phyloP scores from a whole-genome alignment of 371 early-diverging fungal species.

The Chytridiales sp. region DNA sequence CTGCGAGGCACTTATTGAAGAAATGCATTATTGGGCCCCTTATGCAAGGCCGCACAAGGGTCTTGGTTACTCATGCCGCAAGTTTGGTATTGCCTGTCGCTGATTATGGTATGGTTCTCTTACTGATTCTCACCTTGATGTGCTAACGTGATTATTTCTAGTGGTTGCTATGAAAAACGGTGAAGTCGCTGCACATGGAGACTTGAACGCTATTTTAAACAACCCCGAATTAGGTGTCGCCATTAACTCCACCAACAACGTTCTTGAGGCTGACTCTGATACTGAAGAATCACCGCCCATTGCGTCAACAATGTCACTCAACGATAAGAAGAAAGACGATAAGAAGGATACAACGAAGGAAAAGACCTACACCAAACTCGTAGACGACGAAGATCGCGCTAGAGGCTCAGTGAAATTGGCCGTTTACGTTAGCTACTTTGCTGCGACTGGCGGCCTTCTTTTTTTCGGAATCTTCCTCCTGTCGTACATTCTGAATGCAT shows the following conservation, averaged over 20 bases:
- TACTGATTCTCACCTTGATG: not conserved
- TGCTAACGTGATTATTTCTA: conserved; percentile 6
- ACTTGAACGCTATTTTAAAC: conserved; percentile 4
- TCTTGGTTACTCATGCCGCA: conserved; percentile 86
- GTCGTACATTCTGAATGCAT: not conserved
- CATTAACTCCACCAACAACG: not conserved
- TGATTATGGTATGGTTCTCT: conserved; percentile 17
- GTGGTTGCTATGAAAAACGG: conserved; percentile 37
- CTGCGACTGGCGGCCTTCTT: conserved; percentile 29
- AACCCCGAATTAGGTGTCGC: conserved; percentile 2
- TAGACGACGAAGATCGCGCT: conserved; percentile 36
- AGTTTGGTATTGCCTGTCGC: conserved; percentile 39
- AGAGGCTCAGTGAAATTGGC: conserved; percentile 32
- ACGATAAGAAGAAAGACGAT: not conserved
- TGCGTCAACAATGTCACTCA: not conserved
- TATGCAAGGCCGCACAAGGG: conserved; percentile 73
- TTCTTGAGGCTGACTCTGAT: too few species aligned
- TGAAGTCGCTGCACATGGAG: conserved; percentile 19
- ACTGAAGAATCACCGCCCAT: not conserved
- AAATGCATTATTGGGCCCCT: conserved; percentile 56
- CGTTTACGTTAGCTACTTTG: conserved; percentile 36
- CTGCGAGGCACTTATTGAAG: conserved; percentile 72
- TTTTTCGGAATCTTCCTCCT: conserved; percentile 7
- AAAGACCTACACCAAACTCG: conserved; percentile 26
- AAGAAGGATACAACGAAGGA: not conserved